Evolutionary conservation across 2,329 filamentous ascomycete genomes (phyloP), one percentile per base, ranked within the genome.

Genomic region (Fusarium chlamydosporum): DNA sequence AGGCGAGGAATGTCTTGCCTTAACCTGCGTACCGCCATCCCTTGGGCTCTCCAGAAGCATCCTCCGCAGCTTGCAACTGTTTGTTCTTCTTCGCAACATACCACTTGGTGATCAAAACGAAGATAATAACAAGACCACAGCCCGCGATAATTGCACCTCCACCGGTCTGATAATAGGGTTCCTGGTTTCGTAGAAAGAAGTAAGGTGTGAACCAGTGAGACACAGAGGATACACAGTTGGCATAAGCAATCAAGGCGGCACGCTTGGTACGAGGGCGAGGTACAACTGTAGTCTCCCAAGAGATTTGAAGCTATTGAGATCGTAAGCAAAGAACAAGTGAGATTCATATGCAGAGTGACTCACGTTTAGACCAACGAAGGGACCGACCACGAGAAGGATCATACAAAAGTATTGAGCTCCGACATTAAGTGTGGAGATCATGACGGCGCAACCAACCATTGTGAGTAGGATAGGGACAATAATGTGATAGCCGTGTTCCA

Each of bases 141-240:
- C 76, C 76, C 3, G 55, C 29, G 3, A 77, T 70, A 9, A 77
- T 76, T 1, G 64, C 64, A 3, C 74, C 76, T 0, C 76, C 76
- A 5, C 74, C 76, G 0, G 73, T 77, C 37, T 75, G 70, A 23
- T 77, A 77, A 20, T 73, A 74, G 3, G 76, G 76, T 6, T 76
- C 75, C 16, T 77, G 74, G 33, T 72, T 70, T 4, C 67, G 65
- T 0, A 76, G 66, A 41, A 76, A 77, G 60, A 82, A 82, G 60
- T 82, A 81, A 0, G 80, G 80, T 0, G 76, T 80, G 51, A 81
- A 82, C 80, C 80, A 82, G 37, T 82, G 81, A 3, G 76, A 79
- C 1, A 76, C 72, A 6, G 78, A 77, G n/a, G 75, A 79, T 2
- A 81, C 75, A 34, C 77, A 80, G 48, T 82, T 82, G 7, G 80